Base-by-base conservation (phyloP, 257 asterid species). In the Echium plantagineum region DNA sequence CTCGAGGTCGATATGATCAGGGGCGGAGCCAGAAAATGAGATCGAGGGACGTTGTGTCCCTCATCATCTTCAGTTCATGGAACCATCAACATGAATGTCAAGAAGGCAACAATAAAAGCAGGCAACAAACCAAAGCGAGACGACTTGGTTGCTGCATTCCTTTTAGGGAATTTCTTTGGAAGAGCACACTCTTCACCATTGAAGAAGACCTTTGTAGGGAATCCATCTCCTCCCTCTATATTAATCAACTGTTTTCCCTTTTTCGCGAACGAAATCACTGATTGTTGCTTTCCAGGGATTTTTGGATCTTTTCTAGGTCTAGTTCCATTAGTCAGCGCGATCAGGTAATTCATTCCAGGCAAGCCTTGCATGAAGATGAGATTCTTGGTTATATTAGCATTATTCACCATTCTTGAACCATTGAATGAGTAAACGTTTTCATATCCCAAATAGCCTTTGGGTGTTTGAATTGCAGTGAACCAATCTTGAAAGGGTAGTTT, bases 161-260 rank as follows among this genome's bases (percentile, higher is more conserved):
- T 73, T 5, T 60, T 57, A 16, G 91, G 94, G 71, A 87, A 75
- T 32, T 70, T 63, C 5, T 75, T 53, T 4, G 95, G 95, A 62
- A 84, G 63, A 7, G 95, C 79, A 21, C 95, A 87, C 66, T 84
- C 91, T 55, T 82, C 89, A 5, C 95, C 96, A 20, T 84, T 87
- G 73, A 87, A 87, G 79, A 66, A 84, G 59, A 87, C 84, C 47
- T 77, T 84, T 5, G 78, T 82, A 0, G 96, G 96, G 69, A 80
- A 87, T 35, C 94, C 94, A 58, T 87, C 94, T 1, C 82, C 81
- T 0, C 60, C 69, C 1, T 64, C 80, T 59, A 87, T 82, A 0
- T 69, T 21, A 5, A 87, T 74, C n/a, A 73, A 82, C 7, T 80
- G 83, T 1, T 76, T 80, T 18, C 68, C 57, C 64, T 79, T 80